phyloP scores from a whole-genome alignment of 768 basidiomycete species.

The Leccinum broughii region DNA sequence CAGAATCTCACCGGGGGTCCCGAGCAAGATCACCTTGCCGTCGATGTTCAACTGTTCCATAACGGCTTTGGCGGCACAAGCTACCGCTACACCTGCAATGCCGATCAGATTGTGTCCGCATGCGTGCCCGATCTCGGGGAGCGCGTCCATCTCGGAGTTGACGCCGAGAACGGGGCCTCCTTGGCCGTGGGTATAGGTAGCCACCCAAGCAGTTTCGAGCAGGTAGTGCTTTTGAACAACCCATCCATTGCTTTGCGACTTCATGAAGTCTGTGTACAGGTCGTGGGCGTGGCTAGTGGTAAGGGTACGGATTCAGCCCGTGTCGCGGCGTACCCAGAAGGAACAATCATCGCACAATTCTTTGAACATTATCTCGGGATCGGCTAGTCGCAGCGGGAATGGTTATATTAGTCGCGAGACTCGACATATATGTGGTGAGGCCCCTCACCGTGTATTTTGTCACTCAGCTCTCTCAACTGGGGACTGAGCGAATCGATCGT shows the following conservation, averaged over 20 bases:
- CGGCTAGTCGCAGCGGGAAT: constrained; percentile 42
- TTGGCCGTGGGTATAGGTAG: constrained; percentile 59
- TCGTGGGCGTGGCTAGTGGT: constrained; percentile 66
- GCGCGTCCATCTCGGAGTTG: constrained; percentile 76
- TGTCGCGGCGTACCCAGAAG: neutral
- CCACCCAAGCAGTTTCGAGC: constrained; percentile 79
- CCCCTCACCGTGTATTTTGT: constrained; percentile 66
- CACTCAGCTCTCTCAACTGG: constrained; percentile 59
- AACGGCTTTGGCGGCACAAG: constrained; percentile 64
- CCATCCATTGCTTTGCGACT: constrained; percentile 53
- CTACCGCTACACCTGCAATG: constrained; percentile 70
- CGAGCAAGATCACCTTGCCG: constrained; percentile 70
- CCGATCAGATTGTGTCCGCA: constrained; percentile 87
- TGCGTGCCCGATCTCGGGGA: constrained; percentile 62
- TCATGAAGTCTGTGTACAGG: constrained; percentile 65
- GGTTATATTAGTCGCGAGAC: neutral
- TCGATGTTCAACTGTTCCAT: constrained; percentile 61
- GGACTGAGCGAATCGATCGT: constrained; percentile 40
- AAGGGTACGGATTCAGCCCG: neutral
- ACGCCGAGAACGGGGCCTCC: constrained; percentile 68
- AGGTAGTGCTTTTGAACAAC: constrained; percentile 59
- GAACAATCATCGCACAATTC: constrained; percentile 25
- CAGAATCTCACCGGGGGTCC: constrained; percentile 63
- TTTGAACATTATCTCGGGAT: constrained; percentile 67
- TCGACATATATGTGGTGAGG: neutral